Base-by-base conservation (phyloP, 2,329 filamentous ascomycete genomes). In the Hypocreales sp. region DNA sequence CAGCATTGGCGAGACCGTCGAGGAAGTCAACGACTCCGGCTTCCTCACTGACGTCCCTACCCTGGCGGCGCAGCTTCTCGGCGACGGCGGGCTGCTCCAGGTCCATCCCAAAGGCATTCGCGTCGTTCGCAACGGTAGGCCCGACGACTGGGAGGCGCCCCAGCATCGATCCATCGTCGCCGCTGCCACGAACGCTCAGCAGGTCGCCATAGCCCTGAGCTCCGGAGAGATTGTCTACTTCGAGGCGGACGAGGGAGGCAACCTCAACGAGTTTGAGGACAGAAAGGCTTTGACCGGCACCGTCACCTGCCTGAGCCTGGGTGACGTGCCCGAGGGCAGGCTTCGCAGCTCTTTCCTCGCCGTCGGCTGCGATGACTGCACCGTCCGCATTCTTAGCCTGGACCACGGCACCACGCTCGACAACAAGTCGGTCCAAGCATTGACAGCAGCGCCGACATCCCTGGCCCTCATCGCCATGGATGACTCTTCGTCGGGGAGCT, bases 141-240 rank as follows among this genome's bases (percentile, higher is more conserved):
- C 93, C 13, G 92, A 92, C 38, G 86, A 95, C 47, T 98, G 90
- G 90, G 74, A 80, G 10, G 79, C 81, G 5, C 92, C 92, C 0
- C 79, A 92, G 40, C 87, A 98, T 59, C 72, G 90, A 14, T 92
- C 87, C 0, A 95, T 98, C 37, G 84, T 95, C 25, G 83, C 87
- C 7, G 92, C 87, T 19, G 78, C 87, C 2, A 90, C 87, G 11
- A 99, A 98, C 44, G 76, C 87, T 41, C 73, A 81, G 22, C 90
- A 99, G 53, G 82, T 98, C 15, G 84, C 84, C 4, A 77, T 95
- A 26, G 90, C 90, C 1, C 62, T 99, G 15, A 95, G 86, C 47
- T 94, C 86, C 7, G 87, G 87, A 20, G 90, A 98, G 50, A 87
- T 98, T 36, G 81, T 93, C 22, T 98, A 95, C 47, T 98, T 98